A percentile compares a stretch with the other conserved stretches of the same genome.
These are phyloP conservation scores for Mycena olivaceomarginata DNA, from an alignment of 768 basidiomycete species.

Conservation along the genomic window DNA sequence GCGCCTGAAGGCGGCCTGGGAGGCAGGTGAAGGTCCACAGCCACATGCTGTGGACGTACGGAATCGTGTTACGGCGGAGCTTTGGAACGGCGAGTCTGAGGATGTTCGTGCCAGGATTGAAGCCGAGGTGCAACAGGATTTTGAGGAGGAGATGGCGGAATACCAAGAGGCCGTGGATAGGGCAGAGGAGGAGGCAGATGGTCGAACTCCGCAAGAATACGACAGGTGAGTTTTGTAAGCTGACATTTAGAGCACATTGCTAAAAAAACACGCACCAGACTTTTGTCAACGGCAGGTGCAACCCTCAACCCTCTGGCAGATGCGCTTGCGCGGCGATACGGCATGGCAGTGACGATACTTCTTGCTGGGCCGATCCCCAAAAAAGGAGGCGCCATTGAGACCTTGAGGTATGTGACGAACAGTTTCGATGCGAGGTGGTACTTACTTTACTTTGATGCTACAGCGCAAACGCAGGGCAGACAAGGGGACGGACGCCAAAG, in stretches of 20 bases:
- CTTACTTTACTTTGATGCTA: not conserved
- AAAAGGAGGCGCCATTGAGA: slow-evolving; percentile 3
- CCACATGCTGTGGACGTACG: not conserved
- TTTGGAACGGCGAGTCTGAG: no score
- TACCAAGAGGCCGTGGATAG: not conserved
- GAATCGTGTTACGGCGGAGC: not conserved
- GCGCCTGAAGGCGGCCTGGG: not conserved
- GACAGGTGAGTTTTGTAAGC: not conserved
- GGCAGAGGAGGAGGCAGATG: no score
- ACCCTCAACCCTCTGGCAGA: not conserved
- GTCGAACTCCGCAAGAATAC: no score
- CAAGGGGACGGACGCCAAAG: not conserved
- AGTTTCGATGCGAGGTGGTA: not conserved
- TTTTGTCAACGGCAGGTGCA: not conserved
- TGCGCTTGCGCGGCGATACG: not conserved
- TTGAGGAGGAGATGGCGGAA: not conserved
- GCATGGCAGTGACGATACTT: not conserved
- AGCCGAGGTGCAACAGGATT: not conserved
- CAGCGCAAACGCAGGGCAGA: not conserved
- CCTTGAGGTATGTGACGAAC: not conserved
- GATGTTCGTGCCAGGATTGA: no score
- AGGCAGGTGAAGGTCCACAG: not conserved
- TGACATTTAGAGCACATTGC: not conserved
- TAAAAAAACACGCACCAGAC: no score
- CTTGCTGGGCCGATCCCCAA: slow-evolving; percentile 7